Evolutionary conservation across 441 rosid species (phyloP), one percentile per base, ranked within the genome.

Genomic region (Melastoma candidum): DNA sequence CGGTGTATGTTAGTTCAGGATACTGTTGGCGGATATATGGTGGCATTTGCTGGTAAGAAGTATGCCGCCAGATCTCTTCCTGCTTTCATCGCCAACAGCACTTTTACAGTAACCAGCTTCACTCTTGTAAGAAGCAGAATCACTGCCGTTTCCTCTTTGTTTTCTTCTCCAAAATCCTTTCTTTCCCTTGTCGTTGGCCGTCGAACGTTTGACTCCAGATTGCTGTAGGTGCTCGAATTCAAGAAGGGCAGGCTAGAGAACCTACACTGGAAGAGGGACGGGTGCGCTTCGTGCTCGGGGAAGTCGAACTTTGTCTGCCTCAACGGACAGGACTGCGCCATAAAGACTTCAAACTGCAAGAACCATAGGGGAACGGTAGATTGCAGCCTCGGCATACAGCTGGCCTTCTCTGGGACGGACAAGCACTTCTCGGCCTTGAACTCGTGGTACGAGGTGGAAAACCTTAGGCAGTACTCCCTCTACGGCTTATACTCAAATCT

Each of bases 361-460:
- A 77, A 63, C 70, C 74, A 32, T n/a, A 83, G 85, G 61, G 95
- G 95, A 1, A 48, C 57, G 26, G 97, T 81, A 4, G 98, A 93
- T 68, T 93, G 97, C 71, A 93, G 95, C 70, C 73, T 93, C 7
- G 96, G 98, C 66, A 86, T 93, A 60, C 97, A 93, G 12, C 57
- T 93, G 63, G 95, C 98, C 47, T 88, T 93, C 70, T 89, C 97
- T 1, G 98, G 98, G 57, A 93, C 97, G 0, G 98, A 93, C 66
- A 89, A 93, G 77, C 96, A 93, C 60, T 70, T 77, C 60, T 65
- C 87, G 3, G 82, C 68, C 7, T 74, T 93, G 69, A 93, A 93
- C 67, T 84, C 98, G 1, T 93, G 98, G 97, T 93, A 93, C 27
- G 97, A 93, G 60, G 93, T 93, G 17, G 85, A 78, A 46, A 92